A percentile compares a stretch with the other conserved stretches of the same genome.
These are phyloP conservation scores for Fusarium dimerum DNA, from an alignment of 2,329 filamentous ascomycete species.

Conservation along the genomic window DNA sequence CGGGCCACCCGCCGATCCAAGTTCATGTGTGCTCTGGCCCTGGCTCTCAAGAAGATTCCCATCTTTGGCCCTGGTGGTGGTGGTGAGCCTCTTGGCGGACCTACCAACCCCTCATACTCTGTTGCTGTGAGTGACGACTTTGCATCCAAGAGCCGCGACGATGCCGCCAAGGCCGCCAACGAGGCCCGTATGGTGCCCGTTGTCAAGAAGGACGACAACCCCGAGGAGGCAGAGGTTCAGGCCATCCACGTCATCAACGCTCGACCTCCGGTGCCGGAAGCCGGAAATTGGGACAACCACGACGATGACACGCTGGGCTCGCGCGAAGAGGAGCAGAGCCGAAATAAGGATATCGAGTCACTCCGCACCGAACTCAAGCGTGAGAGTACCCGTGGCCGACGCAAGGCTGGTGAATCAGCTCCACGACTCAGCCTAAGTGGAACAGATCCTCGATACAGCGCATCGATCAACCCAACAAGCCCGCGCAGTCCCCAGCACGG, in stretches of 20 bases:
- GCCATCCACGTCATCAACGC: constrained; percentile 49
- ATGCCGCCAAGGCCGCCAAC: constrained; percentile 61
- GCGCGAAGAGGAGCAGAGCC: constrained; percentile 35
- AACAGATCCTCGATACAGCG: constrained; percentile 22
- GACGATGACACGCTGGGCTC: constrained; percentile 26
- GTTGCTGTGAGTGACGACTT: constrained; percentile 72
- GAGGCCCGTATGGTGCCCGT: constrained; percentile 64
- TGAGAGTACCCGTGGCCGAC: constrained; percentile 50
- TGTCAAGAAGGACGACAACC: constrained; percentile 26
- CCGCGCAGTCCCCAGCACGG: constrained; percentile 35
- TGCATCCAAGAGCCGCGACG: constrained; percentile 64
- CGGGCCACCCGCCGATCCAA: constrained; percentile 83
- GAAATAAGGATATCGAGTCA: constrained; percentile 41
- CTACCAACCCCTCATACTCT: constrained; percentile 78
- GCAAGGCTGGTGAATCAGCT: constrained; percentile 49
- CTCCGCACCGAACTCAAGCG: constrained; percentile 41
- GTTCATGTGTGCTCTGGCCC: constrained; percentile 91
- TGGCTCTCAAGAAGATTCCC: constrained; percentile 83
- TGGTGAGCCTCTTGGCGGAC: constrained; percentile 59
- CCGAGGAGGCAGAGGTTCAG: constrained; percentile 41
- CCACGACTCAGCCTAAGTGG: constrained; percentile 36
- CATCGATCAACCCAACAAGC: constrained; percentile 30
- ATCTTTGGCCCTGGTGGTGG: constrained; percentile 81
- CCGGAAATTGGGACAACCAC: constrained; percentile 26
- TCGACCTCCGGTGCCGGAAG: constrained; percentile 31